These are phyloP conservation scores for Mucor velutinosus DNA, from an alignment of 371 early-diverging fungal species.

Conservation along the genomic window DNA sequence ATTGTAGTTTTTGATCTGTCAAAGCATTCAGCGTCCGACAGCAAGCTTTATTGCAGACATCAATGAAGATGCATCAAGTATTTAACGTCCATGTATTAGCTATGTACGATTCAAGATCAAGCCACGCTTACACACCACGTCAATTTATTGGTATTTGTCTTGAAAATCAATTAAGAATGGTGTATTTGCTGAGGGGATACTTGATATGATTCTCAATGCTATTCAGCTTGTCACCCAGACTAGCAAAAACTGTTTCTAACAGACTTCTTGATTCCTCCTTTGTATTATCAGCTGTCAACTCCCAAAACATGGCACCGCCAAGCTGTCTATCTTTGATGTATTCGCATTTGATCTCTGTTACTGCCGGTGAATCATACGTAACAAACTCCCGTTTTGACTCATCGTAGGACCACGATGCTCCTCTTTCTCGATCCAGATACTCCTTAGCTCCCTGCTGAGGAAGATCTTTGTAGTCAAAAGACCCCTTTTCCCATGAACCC, in stretches of 20 bases:
- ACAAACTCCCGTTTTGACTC: slow-evolving; percentile 65
- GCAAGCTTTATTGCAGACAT: no score
- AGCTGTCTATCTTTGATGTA: slow-evolving; percentile 68
- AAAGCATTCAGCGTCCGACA: no score
- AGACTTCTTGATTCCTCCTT: slow-evolving; percentile 49
- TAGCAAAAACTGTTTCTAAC: slow-evolving; percentile 38
- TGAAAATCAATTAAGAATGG: slow-evolving; percentile 39
- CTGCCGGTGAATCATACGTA: slow-evolving; percentile 81
- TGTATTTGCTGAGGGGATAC: slow-evolving; percentile 52
- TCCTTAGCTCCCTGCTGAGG: slow-evolving; percentile 67
- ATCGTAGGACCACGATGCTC: slow-evolving; percentile 80
- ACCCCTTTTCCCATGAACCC: slow-evolving; percentile 86
- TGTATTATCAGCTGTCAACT: slow-evolving; percentile 64
- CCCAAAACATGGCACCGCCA: slow-evolving; percentile 90
- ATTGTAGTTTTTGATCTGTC: no score
- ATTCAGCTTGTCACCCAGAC: slow-evolving; percentile 24
- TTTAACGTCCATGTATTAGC: no score
- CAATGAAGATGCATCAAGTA: no score
- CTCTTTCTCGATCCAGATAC: slow-evolving; percentile 65
- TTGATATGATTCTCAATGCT: slow-evolving; percentile 41
- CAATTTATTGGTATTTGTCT: neutral
- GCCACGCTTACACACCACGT: no score
- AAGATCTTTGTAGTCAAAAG: slow-evolving; percentile 74
- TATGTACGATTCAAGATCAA: no score
- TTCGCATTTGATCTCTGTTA: slow-evolving; percentile 72